Percentiles rank a stretch among this genome's conserved stretches.
Evolutionary conservation across 2,329 filamentous ascomycete genomes (phyloP).

Genomic region (Calonectria honghensis): DNA sequence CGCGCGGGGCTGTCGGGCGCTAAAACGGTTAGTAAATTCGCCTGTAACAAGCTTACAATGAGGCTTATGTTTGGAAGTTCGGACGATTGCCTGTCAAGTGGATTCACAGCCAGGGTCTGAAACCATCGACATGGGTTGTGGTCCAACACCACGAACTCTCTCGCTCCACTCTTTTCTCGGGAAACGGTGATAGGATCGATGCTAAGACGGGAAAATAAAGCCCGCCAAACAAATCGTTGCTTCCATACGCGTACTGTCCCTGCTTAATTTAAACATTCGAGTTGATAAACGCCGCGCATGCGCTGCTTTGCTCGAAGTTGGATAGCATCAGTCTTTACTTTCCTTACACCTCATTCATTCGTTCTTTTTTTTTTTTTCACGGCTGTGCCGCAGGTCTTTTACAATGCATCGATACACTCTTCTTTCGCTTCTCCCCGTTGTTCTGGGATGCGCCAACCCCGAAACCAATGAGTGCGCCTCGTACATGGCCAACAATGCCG

Average conservation of each 20-base stretch:
- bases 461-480: slow-evolving; percentile 49
- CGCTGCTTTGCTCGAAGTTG: background rate
- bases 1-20: background rate
- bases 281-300: slow-evolving; percentile 33
- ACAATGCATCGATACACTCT: slow-evolving; percentile 51
- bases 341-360: slow-evolving; percentile 37
- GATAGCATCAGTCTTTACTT: slow-evolving; percentile 15
- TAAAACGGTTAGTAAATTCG: background rate
- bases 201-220: slow-evolving; percentile 48
- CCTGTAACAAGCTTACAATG: slow-evolving; percentile 32
- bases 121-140: slow-evolving; percentile 24
- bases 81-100: slow-evolving; percentile 19
- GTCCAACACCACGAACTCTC: background rate
- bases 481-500: slow-evolving; percentile 44
- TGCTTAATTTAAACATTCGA: slow-evolving; percentile 19
- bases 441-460: slow-evolving; percentile 50
- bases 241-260: slow-evolving; percentile 27
- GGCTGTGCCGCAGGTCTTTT: slow-evolving; percentile 44
- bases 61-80: slow-evolving; percentile 25
- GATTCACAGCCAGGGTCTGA: slow-evolving; percentile 23
- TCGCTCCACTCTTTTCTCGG: slow-evolving; percentile 2
- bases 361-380: slow-evolving; percentile 37
- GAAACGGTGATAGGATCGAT: slow-evolving; percentile 12
- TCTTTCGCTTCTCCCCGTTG: slow-evolving; percentile 49
- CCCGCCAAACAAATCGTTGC: slow-evolving; percentile 48